Evolutionary conservation across 257 asterid genomes (phyloP).

Genomic region (Eucommia ulmoides): DNA sequence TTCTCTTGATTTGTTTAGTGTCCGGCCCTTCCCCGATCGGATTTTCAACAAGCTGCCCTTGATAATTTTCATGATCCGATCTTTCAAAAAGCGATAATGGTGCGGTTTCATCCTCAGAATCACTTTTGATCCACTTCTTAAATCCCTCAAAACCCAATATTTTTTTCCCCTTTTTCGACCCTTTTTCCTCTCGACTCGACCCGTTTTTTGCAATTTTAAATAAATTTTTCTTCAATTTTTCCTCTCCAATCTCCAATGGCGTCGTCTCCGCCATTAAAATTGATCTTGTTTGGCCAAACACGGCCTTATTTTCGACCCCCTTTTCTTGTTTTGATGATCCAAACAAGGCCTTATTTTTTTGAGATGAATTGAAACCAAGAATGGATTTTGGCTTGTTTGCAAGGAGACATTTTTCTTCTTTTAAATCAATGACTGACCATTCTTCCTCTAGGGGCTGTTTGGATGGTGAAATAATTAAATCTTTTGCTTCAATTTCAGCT

Average conservation of each 20-base stretch:
- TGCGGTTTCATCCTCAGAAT: conserved; percentile 35
- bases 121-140: conserved; percentile 70
- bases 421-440: conserved; percentile 50
- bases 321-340: too few relatives aligned
- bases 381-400: too few relatives aligned
- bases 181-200: conserved; percentile 27
- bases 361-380: too few relatives aligned
- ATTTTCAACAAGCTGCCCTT: conserved; percentile 31
- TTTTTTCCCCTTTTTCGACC: conserved; percentile 28
- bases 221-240: conserved; percentile 27
- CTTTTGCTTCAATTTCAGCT: conserved; percentile 75
- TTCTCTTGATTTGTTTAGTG: conserved; percentile 55
- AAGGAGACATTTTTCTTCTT: conserved; percentile 13
- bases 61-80: conserved; percentile 21
- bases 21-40: conserved; percentile 53
- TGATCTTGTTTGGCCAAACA: conserved; percentile 30
- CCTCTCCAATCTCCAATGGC: conserved; percentile 21
- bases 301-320: too few relatives aligned
- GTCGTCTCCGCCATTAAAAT: conserved; percentile 36
- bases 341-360: too few relatives aligned
- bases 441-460: conserved; percentile 37
- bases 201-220: too few relatives aligned
- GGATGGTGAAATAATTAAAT: conserved; percentile 36
- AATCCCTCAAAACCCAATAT: conserved; percentile 62
- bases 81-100: conserved; percentile 40